Evolutionary conservation across 306 rosid species (phyloP).

Genomic region (apple (Malus domestica)): ASM211411v1 NC_041800.1:22075233-22075732

Average conservation of each 20-base stretch:
- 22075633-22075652: constrained; percentile 75
- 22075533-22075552: neutral
- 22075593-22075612: constrained; percentile 81
- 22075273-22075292: constrained; percentile 60
- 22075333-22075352: neutral
- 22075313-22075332: constrained; percentile 20
- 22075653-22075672: neutral
- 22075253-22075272: constrained; percentile 34
- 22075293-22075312: constrained; percentile 53
- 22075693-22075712: neutral
- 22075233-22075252: constrained; percentile 8
- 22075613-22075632: constrained; percentile 75
- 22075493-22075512: neutral
- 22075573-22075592: constrained; percentile 59
- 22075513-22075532: neutral
- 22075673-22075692: constrained; percentile 1
- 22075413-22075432: constrained; percentile 89
- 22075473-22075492: neutral
- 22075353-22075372: neutral
- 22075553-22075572: neutral
- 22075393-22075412: constrained; percentile 82
- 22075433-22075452: constrained; percentile 46
- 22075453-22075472: constrained; percentile 3
- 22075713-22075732: constrained; percentile 10
- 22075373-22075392: neutral